A percentile compares a stretch with the other conserved stretches of the same genome.
Conservation (phyloP, 345 rosid species). For the Salix arbutifolia region DNA sequence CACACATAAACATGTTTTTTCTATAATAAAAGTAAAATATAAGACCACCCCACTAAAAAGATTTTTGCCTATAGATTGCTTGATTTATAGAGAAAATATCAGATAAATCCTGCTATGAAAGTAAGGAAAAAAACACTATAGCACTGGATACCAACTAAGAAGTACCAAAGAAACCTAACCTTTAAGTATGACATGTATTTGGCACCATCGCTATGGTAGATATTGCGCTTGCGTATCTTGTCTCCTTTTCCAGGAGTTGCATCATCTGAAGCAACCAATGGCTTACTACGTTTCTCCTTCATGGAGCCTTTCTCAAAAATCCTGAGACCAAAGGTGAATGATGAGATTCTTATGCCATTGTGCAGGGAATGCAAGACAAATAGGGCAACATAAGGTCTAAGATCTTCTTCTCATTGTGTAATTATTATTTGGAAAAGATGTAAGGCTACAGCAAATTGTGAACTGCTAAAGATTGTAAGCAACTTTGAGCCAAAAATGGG, state of each 20-base stretch:
- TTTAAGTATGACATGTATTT: slow-evolving; percentile 89
- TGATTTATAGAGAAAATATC: too few relatives aligned
- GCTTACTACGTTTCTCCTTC: slow-evolving; percentile 40
- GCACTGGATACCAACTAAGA: slow-evolving; percentile 3
- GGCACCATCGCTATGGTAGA: slow-evolving; percentile 62
- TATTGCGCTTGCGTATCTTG: slow-evolving; percentile 44
- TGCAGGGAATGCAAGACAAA: not conserved
- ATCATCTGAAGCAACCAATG: slow-evolving; percentile 35
- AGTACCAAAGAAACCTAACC: slow-evolving; percentile 43
- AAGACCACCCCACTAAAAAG: too few relatives aligned
- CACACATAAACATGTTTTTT: too few relatives aligned
- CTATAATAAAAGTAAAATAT: too few relatives aligned
- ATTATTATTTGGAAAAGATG: not conserved
- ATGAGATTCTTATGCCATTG: slow-evolving; percentile 13
- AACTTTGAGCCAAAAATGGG: not conserved
- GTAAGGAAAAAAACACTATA: not conserved
- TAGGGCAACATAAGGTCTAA: not conserved
- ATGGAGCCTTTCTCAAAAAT: slow-evolving; percentile 29
- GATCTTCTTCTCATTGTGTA: not conserved
- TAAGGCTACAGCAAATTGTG: not conserved
- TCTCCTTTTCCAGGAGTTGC: slow-evolving; percentile 43
- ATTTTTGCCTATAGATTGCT: too few relatives aligned
- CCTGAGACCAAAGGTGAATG: slow-evolving; percentile 39
- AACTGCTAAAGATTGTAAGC: not conserved
- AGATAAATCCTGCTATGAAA: not conserved